Evolutionary conservation across 2,329 filamentous ascomycete genomes (phyloP), one percentile per base, ranked within the genome.

Genomic region (Aspergillus sp.): DNA sequence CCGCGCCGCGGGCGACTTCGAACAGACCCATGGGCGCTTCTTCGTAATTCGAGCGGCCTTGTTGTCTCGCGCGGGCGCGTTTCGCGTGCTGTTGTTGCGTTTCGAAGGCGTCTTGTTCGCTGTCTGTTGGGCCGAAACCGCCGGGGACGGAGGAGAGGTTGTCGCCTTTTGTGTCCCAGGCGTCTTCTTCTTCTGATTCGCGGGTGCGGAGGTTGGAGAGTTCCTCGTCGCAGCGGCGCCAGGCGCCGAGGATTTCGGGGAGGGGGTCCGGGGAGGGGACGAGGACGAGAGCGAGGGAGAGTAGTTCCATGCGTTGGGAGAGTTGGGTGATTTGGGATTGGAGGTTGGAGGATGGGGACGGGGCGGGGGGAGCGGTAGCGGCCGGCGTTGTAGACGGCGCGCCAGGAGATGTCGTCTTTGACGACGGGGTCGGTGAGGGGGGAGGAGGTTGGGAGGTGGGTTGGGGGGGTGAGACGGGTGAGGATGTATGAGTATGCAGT

Each of bases 401-500:
- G 77, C 81, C 81, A 85, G 44, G 79, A 79, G 28, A 79, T 73
- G 49, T 83, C 78, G 56, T 83, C 81, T 48, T 62, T 53, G 39
- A 58, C 45, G 12, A 47, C 37, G 5, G 58, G 43, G 32, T 66
- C 64, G 9, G 54, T 52, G 42, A 53, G 44, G 29, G 54, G 46
- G 5, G 63, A 50, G 28, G 62, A 51, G 13, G 48, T 61, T 36
- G 62, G 51, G 40, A 63, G 52, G 59, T 56, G 53, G 27, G 66
- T 62, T 39, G 58, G 54, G 13, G 61, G 64, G 9, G 68, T 61
- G 7, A 85, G 69, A 36, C 79, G 73, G 37, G 79, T 83, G 41
- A 82, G 72, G 39, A 84, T 78, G 58, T 83, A 83, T 5, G 80
- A 83, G 60, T 85, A 84, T 6, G 81, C 81, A 1, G 81, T 85